Base-by-base conservation (phyloP, 2,329 filamentous ascomycete genomes). In the Ophiostoma sp. region DNA sequence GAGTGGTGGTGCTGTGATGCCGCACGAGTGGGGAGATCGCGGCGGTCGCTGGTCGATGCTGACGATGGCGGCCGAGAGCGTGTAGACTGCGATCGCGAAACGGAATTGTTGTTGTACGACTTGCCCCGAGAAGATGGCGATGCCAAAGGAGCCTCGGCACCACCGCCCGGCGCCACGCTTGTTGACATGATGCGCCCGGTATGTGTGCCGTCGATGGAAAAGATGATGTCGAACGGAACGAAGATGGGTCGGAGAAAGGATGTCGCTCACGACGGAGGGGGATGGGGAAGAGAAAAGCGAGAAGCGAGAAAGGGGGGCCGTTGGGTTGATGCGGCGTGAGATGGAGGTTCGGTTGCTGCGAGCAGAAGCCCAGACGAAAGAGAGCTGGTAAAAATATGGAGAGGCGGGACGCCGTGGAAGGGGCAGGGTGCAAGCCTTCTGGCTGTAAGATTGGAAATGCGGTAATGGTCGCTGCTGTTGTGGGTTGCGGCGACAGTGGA, bases 41-140 rank as follows among this genome's bases (percentile, higher is more conserved):
- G 64, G 19, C 28, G 17, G 63, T 68, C 39, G 52, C n/a, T 72
- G 25, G 76, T 55, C 73, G 79, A 78, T 77, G 79, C 76, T 74
- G 78, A 77, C 63, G 78, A 74, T 71, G 78, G 73, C 64, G 80
- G 79, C 71, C 81, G 80, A 73, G 81, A 80, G 73, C 82, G 81
- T 55, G 81, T 80, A 39, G 82, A 83, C 45, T 82, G 81, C 61
- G 81, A 78, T 75, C 82, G 78, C 63, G 80, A 78, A 50, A 81
- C 75, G 55, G 75, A 22, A 36, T 50, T 52, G 66, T 19, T 68
- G 45, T 70, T 74, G 77, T 78, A 77, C 39, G 76, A 79, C 73
- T 78, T 79, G 77, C 76, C 75, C 73, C 78, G 76, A 75, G 80
- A 75, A 72, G 79, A 75, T 71, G 79, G 72, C 76, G 79, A 78